Conservation (phyloP, 1,139 yeast species). For the Candida glucosophila region DNA sequence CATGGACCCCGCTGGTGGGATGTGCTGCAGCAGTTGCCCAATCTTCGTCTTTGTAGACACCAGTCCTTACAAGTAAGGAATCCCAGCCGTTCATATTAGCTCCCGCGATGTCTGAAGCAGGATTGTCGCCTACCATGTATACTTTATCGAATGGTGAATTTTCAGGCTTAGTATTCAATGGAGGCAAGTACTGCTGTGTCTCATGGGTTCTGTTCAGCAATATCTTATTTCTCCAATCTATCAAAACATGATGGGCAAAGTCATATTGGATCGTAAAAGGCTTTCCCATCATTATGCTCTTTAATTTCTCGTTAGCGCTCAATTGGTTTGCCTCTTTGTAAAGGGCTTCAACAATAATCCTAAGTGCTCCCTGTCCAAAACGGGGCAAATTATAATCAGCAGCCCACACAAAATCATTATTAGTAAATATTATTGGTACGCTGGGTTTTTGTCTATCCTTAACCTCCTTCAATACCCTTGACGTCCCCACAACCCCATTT, state of each 20-base stretch:
- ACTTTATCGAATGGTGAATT: conserved; percentile 46
- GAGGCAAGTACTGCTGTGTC: conserved; percentile 24
- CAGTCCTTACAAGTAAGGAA: conserved; percentile 74
- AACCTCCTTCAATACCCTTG: conserved; percentile 17
- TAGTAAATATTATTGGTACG: conserved; percentile 77
- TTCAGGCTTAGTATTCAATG: conserved; percentile 25
- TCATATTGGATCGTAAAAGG: conserved; percentile 78
- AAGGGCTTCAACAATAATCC: conserved; percentile 54
- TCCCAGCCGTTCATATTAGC: conserved; percentile 88
- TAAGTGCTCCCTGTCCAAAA: conserved; percentile 89
- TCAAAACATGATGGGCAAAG: conserved; percentile 67
- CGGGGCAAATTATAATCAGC: conserved; percentile 73
- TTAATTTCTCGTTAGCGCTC: conserved; percentile 27
- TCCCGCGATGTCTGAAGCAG: conserved; percentile 84
- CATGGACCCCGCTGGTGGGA: conserved; percentile 42
- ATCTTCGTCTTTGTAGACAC: conserved; percentile 75
- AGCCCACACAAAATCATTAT: conserved; percentile 87
- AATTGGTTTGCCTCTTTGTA: conserved; percentile 51
- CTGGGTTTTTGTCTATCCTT: conserved; percentile 36
- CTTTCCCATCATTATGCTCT: conserved; percentile 69
- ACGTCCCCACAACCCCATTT: conserved; percentile 60
- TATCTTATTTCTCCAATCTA: conserved; percentile 45
- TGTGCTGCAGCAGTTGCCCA: conserved; percentile 26
- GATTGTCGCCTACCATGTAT: conserved; percentile 96
- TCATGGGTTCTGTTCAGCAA: conserved; percentile 10